Evolutionary conservation across 257 asterid species (phyloP).

Genomic region (Echites panduratus): DNA sequence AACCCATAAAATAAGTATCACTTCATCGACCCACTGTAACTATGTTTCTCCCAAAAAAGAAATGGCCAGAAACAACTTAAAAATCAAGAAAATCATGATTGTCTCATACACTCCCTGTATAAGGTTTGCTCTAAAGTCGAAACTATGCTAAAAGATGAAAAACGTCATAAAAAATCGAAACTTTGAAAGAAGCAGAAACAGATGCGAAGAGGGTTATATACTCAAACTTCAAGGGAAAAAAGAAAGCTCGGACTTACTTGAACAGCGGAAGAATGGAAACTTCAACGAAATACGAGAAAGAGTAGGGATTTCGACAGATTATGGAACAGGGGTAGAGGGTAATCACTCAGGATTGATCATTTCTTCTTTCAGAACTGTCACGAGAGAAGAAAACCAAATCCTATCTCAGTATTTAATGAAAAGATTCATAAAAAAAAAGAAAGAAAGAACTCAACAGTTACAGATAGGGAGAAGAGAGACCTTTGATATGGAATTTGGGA

Average conservation of each 20-base stretch:
- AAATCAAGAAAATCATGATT: not conserved
- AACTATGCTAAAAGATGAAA: not conserved
- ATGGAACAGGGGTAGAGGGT: not conserved
- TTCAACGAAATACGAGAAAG: not conserved
- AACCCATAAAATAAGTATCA: not conserved
- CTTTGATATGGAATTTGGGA: not conserved
- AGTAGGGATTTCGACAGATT: constrained; percentile 17
- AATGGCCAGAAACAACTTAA: not conserved
- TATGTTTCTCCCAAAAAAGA: not conserved
- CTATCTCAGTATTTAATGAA: not conserved
- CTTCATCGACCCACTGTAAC: not conserved
- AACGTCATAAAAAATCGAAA: not conserved
- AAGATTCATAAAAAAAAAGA: not conserved
- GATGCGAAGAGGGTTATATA: not conserved
- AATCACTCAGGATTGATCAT: constrained; percentile 14
- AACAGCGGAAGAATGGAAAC: not conserved
- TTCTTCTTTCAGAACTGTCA: constrained; percentile 5
- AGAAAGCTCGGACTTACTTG: constrained; percentile 11
- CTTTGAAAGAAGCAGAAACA: not conserved
- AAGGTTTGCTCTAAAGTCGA: not conserved
- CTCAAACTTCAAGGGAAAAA: not conserved
- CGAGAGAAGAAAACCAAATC: not conserved
- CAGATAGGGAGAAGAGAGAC: not conserved
- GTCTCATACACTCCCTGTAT: not conserved
- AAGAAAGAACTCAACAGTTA: not conserved